Evolutionary conservation across 2,329 filamentous ascomycete genomes (phyloP).

Genomic region (Chrysoporthe deuterocubensis): DNA sequence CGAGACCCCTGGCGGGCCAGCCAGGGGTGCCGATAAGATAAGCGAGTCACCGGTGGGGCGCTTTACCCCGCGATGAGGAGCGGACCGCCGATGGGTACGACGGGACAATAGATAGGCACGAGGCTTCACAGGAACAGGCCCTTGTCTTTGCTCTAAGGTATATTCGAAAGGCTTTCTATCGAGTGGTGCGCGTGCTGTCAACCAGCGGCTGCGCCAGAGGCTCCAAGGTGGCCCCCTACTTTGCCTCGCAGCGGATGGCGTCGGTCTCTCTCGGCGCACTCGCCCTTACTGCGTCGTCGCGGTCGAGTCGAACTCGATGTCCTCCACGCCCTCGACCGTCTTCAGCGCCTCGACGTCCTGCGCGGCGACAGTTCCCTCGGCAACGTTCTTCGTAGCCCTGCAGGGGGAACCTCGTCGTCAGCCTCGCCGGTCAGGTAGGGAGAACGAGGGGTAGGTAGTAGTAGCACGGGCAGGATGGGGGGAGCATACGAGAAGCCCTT

Average conservation of each 20-base stretch:
- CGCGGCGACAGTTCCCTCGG: conserved; percentile 66
- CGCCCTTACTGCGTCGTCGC: conserved; percentile 72
- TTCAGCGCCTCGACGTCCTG: conserved; percentile 50
- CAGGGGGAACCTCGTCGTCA: neutral
- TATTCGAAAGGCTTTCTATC: neutral
- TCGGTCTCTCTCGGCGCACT: neutral
- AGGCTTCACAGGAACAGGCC: neutral
- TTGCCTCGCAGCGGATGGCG: neutral
- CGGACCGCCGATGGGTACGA: neutral
- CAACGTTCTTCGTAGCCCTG: conserved; percentile 68
- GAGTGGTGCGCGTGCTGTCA: neutral
- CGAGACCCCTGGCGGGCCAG: conserved; percentile 1
- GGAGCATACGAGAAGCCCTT: conserved; percentile 86
- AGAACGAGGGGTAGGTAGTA: neutral
- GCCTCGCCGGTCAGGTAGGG: conserved; percentile 21
- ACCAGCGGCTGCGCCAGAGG: neutral
- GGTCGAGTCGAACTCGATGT: conserved; percentile 73
- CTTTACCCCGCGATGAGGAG: conserved; percentile 25
- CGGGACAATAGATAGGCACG: neutral
- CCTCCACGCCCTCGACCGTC: conserved; percentile 71
- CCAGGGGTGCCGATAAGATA: conserved; percentile 24
- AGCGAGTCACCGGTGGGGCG: conserved; percentile 5
- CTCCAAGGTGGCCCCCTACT: no score
- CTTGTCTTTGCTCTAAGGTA: neutral
- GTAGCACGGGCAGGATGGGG: neutral